These are phyloP conservation scores for Xylaria cubensis DNA, from an alignment of 495 filamentous ascomycete genomes.

Conservation along the genomic window DNA sequence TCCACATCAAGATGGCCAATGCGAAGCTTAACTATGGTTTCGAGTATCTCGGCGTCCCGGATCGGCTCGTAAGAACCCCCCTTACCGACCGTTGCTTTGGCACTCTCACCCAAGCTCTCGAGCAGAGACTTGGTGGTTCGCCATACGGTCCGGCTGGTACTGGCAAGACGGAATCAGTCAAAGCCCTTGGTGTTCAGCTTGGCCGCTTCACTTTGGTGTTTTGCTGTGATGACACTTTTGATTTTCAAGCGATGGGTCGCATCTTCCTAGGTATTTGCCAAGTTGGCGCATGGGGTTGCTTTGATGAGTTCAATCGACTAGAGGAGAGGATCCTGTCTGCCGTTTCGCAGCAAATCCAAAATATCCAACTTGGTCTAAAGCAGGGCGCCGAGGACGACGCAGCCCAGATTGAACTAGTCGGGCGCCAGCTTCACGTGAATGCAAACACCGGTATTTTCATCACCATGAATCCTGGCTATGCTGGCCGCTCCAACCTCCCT, in stretches of 20 bases:
- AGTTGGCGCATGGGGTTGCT: conserved; percentile 98
- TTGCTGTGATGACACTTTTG: conserved; percentile 98
- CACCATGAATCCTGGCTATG: conserved; percentile 99
- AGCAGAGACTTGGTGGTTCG: conserved; percentile 92
- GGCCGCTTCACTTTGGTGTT: conserved; percentile 98
- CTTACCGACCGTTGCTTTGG: conserved; percentile 98
- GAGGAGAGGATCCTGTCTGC: conserved; percentile 97
- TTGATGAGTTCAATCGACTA: conserved; percentile 98
- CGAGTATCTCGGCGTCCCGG: conserved; percentile 95
- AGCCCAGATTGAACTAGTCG: conserved; percentile 89
- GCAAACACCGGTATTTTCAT: conserved; percentile 97
- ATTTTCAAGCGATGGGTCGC: conserved; percentile 99
- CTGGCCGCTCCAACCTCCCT: conserved; percentile 94
- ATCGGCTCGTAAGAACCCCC: conserved; percentile 93
- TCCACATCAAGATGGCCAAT: conserved; percentile 96
- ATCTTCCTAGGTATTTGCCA: conserved; percentile 99
- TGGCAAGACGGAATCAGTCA: conserved; percentile 99
- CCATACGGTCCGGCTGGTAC: conserved; percentile 98
- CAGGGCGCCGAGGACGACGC: conserved; percentile 78
- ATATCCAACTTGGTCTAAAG: conserved; percentile 94
- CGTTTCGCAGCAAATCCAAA: conserved; percentile 98
- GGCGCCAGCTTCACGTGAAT: conserved; percentile 85
- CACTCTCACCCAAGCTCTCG: conserved; percentile 93
- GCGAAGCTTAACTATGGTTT: conserved; percentile 95
- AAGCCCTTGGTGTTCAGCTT: conserved; percentile 93